These are phyloP conservation scores for Epichloe sibirici DNA, from an alignment of 2,329 filamentous ascomycete genomes.

Conservation along the genomic window DNA sequence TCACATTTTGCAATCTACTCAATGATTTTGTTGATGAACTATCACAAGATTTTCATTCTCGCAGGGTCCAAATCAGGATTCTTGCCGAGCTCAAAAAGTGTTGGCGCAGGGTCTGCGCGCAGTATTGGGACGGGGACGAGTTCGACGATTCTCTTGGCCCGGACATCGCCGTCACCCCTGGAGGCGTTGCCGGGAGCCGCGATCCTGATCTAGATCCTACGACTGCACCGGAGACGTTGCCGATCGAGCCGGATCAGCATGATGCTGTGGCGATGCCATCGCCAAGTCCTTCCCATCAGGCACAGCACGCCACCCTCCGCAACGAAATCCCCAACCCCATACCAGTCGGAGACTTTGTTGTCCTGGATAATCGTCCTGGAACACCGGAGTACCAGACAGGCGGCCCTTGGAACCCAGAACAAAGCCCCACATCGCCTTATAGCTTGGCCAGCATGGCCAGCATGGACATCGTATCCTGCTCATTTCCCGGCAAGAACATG, in stretches of 20 bases:
- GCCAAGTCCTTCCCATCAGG: conserved; percentile 5
- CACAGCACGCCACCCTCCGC: conserved; percentile 23
- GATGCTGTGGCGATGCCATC: conserved; percentile 24
- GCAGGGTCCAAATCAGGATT: conserved; percentile 63
- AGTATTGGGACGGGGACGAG: conserved; percentile 75
- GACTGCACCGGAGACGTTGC: conserved; percentile 35
- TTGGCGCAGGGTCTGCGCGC: conserved; percentile 80
- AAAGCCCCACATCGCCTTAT: conserved; percentile 32
- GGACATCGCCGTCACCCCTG: conserved; percentile 59
- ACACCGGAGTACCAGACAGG: conserved; percentile 31
- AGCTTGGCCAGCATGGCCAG: conserved; percentile 48
- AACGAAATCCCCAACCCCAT: conserved; percentile 34
- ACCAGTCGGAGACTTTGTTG: conserved; percentile 33
- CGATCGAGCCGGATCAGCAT: conserved; percentile 31
- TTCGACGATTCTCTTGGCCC: conserved; percentile 49
- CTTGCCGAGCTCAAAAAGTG: conserved; percentile 91
- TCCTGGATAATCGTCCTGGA: conserved; percentile 31
- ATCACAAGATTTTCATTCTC: conserved; percentile 28
- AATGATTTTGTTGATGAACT: conserved; percentile 55
- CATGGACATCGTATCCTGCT: conserved; percentile 50
- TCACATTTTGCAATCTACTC: conserved; percentile 67
- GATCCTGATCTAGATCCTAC: conserved; percentile 42
- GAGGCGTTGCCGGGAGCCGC: conserved; percentile 55
- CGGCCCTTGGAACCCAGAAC: conserved; percentile 10
- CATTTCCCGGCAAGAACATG: conserved; percentile 43